A percentile compares a stretch with the other conserved stretches of the same genome.
These are phyloP conservation scores for Sporothrix pseudoabietina DNA, from an alignment of 2,329 filamentous ascomycete genomes.

Conservation along the genomic window DNA sequence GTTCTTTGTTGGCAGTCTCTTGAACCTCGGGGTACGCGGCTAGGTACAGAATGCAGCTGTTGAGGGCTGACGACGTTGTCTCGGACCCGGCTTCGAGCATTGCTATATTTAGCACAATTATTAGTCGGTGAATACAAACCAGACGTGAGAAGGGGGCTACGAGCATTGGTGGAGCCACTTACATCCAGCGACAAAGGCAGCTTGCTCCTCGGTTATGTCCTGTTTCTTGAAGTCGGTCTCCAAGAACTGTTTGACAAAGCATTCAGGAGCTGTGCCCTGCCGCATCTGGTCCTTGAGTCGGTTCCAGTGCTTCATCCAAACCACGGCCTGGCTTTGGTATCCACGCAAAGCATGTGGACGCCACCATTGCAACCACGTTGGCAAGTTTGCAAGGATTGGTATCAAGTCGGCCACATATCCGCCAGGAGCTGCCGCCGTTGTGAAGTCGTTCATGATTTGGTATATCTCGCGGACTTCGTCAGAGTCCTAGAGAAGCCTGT, in stretches of 20 bases:
- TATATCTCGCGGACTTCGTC: background rate
- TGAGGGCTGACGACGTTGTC: background rate
- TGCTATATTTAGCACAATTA: background rate
- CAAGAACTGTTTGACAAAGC: slow-evolving; percentile 1
- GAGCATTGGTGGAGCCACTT: background rate
- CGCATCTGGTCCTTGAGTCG: background rate
- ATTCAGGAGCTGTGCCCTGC: background rate
- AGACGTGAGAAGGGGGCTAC: background rate
- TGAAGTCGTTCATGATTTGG: background rate
- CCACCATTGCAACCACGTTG: background rate
- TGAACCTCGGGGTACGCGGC: background rate
- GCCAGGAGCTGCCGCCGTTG: background rate
- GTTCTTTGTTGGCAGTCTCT: background rate
- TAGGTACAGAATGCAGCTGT: background rate
- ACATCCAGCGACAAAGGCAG: background rate
- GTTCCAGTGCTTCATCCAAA: slow-evolving; percentile 1
- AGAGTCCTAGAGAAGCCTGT: background rate
- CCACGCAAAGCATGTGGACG: background rate
- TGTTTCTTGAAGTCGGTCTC: background rate
- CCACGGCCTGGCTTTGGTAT: background rate
- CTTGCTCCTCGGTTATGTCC: background rate
- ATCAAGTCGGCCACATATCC: background rate
- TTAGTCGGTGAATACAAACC: background rate
- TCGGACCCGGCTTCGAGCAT: background rate
- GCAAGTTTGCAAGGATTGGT: background rate